Conservation (phyloP, 1,284 basidiomycete genomes). For the Trichosporon ovoides region DNA sequence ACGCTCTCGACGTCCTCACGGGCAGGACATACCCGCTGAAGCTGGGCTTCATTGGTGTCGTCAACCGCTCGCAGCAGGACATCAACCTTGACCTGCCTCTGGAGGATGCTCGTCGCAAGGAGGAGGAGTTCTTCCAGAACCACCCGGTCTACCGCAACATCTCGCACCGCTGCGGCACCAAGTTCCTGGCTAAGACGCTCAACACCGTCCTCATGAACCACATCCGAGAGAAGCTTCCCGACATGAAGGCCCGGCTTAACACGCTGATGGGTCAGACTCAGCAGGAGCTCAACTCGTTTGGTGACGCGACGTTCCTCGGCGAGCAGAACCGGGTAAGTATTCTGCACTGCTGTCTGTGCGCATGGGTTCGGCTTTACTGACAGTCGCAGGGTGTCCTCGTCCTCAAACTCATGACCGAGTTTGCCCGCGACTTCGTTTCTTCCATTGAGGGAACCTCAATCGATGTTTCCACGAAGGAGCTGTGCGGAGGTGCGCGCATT, state of each 20-base stretch:
- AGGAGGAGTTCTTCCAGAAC: slow-evolving; percentile 84
- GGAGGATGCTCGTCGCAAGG: slow-evolving; percentile 74
- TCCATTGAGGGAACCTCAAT: slow-evolving; percentile 98
- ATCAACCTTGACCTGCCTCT: slow-evolving; percentile 87
- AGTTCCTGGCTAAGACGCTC: slow-evolving; percentile 86
- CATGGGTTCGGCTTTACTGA: slow-evolving; percentile 1
- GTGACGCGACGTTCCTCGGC: slow-evolving; percentile 86
- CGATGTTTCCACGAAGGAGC: slow-evolving; percentile 96
- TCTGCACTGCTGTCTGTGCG: too few species aligned
- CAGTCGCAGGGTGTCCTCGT: slow-evolving; percentile 77
- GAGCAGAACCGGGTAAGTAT: slow-evolving; percentile 70
- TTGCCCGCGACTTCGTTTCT: slow-evolving; percentile 93
- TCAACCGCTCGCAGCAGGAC: slow-evolving; percentile 96
- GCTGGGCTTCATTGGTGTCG: slow-evolving; percentile 94
- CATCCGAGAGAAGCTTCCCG: slow-evolving; percentile 96
- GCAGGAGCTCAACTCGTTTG: slow-evolving; percentile 94
- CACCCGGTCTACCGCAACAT: slow-evolving; percentile 94
- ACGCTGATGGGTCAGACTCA: slow-evolving; percentile 99
- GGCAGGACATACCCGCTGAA: slow-evolving; percentile 96
- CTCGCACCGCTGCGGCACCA: slow-evolving; percentile 93
- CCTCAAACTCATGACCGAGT: slow-evolving; percentile 96
- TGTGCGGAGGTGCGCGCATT: slow-evolving; percentile 94
- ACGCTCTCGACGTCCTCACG: slow-evolving; percentile 91
- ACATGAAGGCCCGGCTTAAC: slow-evolving; percentile 98
- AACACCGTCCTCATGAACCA: slow-evolving; percentile 97